Percentiles rank a stretch among this genome's conserved stretches.
These are phyloP conservation scores for Poa pratensis DNA, from an alignment of 176 grass and related monocot species.

Conservation along the genomic window DNA sequence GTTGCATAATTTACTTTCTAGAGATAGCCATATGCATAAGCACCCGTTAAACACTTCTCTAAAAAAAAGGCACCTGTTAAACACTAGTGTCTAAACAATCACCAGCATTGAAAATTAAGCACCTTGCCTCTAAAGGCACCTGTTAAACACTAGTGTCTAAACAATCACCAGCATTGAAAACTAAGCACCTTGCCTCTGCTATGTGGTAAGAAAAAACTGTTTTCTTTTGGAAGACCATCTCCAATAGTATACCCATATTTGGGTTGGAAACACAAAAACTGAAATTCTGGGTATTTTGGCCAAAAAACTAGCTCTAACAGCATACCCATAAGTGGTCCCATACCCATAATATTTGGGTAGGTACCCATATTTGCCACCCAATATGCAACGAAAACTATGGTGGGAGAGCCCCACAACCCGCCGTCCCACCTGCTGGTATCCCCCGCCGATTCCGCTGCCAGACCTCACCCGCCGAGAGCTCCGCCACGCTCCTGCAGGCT, in stretches of 20 bases:
- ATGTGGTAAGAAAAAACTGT: not conserved
- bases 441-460: too few relatives aligned
- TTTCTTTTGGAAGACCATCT: not conserved
- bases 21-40: conserved; percentile 6
- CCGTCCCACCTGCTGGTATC: too few relatives aligned
- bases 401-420: too few relatives aligned
- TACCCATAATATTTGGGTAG: too few relatives aligned
- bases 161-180: not conserved
- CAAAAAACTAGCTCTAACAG: too few relatives aligned
- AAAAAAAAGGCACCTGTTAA: not conserved
- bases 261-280: too few relatives aligned
- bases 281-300: too few relatives aligned
- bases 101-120: not conserved
- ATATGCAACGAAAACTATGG: too few relatives aligned
- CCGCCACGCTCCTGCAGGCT: too few relatives aligned
- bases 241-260: not conserved
- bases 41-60: not conserved
- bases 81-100: not conserved
- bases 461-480: too few relatives aligned
- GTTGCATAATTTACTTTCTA: not conserved
- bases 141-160: not conserved
- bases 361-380: too few relatives aligned
- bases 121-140: not conserved
- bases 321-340: too few relatives aligned
- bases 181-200: not conserved